These are phyloP conservation scores for Cladophialophora exuberans DNA, from an alignment of 2,329 filamentous ascomycete species.

Conservation along the genomic window DNA sequence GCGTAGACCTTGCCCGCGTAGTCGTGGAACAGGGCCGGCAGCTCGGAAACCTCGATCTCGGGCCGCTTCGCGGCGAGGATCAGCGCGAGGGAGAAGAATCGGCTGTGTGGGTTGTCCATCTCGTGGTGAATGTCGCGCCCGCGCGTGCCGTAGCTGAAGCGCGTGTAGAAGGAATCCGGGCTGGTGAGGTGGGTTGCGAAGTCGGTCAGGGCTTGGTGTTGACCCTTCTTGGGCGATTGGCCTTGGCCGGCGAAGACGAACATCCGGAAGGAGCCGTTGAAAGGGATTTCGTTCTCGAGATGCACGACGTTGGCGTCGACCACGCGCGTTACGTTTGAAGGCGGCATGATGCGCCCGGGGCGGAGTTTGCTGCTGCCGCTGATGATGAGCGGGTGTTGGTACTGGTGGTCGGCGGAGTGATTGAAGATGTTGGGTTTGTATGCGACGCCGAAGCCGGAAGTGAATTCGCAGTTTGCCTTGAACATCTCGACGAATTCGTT, in stretches of 20 bases:
- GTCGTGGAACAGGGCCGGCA: conserved; percentile 71
- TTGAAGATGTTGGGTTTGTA: conserved; percentile 84
- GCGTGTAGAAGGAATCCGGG: conserved; percentile 71
- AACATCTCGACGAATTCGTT: conserved; percentile 88
- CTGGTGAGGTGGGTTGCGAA: conserved; percentile 67
- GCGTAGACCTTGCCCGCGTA: conserved; percentile 85
- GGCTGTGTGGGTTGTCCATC: conserved; percentile 79
- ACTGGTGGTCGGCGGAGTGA: conserved; percentile 75
- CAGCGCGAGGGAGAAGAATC: conserved; percentile 78
- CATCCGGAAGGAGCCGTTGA: conserved; percentile 85
- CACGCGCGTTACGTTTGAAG: conserved; percentile 81
- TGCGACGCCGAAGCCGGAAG: conserved; percentile 85
- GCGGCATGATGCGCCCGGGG: conserved; percentile 75
- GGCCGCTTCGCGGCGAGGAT: conserved; percentile 71
- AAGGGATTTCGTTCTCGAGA: conserved; percentile 84
- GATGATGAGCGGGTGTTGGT: conserved; percentile 62
- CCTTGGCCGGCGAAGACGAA: conserved; percentile 82
- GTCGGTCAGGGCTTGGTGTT: conserved; percentile 64
- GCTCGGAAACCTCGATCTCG: conserved; percentile 72
- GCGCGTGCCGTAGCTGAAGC: conserved; percentile 49
- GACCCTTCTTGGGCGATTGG: conserved; percentile 52
- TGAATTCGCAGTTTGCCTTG: conserved; percentile 90
- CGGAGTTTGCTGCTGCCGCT: conserved; percentile 71
- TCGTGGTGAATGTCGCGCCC: conserved; percentile 75
- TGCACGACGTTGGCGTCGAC: conserved; percentile 88